Evolutionary conservation across 768 basidiomycete species (phyloP).

Genomic region (Lyophyllum semitale): DNA sequence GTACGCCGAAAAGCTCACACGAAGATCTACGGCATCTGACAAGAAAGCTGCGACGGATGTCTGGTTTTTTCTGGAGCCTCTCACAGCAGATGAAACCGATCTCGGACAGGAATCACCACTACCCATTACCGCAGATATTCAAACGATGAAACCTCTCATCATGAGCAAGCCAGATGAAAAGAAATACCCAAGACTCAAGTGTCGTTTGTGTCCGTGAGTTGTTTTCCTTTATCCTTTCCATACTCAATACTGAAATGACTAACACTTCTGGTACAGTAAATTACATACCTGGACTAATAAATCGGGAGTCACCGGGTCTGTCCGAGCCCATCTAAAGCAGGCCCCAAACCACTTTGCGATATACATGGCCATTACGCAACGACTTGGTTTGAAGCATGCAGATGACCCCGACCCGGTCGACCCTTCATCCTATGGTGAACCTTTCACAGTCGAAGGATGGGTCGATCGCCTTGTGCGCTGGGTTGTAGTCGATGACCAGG

Average conservation of each 20-base stretch:
- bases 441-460: slow-evolving; percentile 23
- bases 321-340: background rate
- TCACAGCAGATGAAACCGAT: background rate
- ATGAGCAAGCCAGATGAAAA: background rate
- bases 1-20: background rate
- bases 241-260: background rate
- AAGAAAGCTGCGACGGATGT: background rate
- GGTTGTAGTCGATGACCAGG: slow-evolving; percentile 33
- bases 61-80: background rate
- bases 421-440: background rate
- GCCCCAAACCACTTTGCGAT: background rate
- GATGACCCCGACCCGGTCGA: background rate
- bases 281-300: background rate
- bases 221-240: background rate
- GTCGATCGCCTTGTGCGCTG: slow-evolving; percentile 15
- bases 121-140: background rate
- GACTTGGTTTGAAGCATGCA: background rate
- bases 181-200: background rate
- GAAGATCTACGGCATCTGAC: background rate
- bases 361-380: background rate
- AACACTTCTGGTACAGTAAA: background rate
- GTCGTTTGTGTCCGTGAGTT: background rate
- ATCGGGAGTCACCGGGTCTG: background rate
- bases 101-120: background rate
- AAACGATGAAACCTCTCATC: slow-evolving; percentile 1